A percentile compares a stretch with the other conserved stretches of the same genome.
Conservation (phyloP, 331 rosid species). For the Dryas integrifolia region DNA sequence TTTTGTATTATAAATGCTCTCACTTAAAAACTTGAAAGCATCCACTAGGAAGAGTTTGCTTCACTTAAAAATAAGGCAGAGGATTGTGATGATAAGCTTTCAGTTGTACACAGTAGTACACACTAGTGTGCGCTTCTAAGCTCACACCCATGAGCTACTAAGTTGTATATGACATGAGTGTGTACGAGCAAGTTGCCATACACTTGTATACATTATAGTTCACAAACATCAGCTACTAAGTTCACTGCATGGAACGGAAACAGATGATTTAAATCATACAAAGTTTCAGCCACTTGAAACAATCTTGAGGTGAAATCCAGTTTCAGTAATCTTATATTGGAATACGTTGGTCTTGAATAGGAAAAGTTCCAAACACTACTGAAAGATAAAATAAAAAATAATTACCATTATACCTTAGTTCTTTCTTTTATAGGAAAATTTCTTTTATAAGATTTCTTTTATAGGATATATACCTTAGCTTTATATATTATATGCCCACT, state of each 20-base stretch:
- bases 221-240: not conserved
- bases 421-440: no score
- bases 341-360: not conserved
- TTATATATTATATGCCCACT: not conserved
- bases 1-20: not conserved
- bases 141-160: not conserved
- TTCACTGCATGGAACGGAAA: not conserved
- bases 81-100: constrained; percentile 5
- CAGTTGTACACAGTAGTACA: not conserved
- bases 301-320: not conserved
- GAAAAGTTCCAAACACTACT: not conserved
- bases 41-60: not conserved
- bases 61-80: not conserved
- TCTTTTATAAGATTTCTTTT: not conserved
- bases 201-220: not conserved
- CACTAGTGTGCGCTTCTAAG: not conserved
- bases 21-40: not conserved
- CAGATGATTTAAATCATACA: not conserved
- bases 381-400: not conserved
- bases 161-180: not conserved
- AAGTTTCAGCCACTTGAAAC: not conserved
- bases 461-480: not conserved
- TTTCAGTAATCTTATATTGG: constrained; percentile 1
- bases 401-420: not conserved
- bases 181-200: no score